Conservation (phyloP, 805 yeast species). For the Saccharomyces kudriavzevii region DNA sequence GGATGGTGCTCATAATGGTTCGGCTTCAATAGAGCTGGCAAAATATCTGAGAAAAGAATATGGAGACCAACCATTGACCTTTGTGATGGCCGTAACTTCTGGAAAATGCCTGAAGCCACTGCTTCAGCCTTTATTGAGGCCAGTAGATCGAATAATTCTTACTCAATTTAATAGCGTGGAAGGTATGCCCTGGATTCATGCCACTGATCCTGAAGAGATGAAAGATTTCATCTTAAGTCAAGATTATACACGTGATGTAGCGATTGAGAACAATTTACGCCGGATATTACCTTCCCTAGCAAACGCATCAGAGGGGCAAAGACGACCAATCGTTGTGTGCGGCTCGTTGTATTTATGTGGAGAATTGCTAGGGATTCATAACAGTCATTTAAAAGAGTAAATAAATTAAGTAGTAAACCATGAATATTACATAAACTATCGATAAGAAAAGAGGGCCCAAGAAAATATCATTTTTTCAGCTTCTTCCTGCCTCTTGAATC, state of each 20-base stretch:
- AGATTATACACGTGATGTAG: conserved; percentile 28
- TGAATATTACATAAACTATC: not conserved
- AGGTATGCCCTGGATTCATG: conserved; percentile 88
- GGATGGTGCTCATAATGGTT: conserved; percentile 91
- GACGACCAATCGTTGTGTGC: conserved; percentile 42
- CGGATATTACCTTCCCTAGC: conserved; percentile 24
- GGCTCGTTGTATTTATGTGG: conserved; percentile 67
- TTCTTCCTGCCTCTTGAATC: not conserved
- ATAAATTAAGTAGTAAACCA: not conserved
- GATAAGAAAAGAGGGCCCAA: not conserved
- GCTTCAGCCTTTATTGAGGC: conserved; percentile 40
- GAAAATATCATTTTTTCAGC: not conserved
- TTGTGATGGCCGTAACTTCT: conserved; percentile 65
- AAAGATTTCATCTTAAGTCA: conserved; percentile 12
- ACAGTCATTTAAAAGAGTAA: conserved; percentile 9
- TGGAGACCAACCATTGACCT: conserved; percentile 31
- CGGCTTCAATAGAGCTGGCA: conserved; percentile 70
- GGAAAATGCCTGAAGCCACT: conserved; percentile 57
- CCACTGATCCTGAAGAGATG: conserved; percentile 33
- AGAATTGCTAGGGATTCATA: conserved; percentile 39
- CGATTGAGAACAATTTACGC: conserved; percentile 18
- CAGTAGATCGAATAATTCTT: conserved; percentile 50
- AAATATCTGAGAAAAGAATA: conserved; percentile 37
- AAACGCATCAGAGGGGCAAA: conserved; percentile 2
- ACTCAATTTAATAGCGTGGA: conserved; percentile 64